These are phyloP conservation scores for Colletotrichum abscissum DNA, from an alignment of 2,329 filamentous ascomycete species.

Conservation along the genomic window DNA sequence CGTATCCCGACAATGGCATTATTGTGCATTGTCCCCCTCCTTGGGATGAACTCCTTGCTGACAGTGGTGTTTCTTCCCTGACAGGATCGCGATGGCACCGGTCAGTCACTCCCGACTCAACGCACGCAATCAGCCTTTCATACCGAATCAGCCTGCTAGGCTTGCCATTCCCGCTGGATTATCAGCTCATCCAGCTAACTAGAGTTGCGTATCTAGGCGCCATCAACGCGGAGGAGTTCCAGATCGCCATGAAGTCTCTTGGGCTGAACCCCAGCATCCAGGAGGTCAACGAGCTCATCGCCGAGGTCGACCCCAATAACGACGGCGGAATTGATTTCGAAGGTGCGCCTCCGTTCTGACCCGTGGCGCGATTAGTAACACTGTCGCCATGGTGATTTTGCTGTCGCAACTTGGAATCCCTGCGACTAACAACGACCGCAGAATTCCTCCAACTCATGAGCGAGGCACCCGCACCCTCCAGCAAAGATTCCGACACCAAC, in stretches of 20 bases:
- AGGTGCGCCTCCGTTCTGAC: conserved; percentile 6
- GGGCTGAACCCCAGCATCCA: conserved; percentile 36
- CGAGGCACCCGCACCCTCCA: conserved; percentile 33
- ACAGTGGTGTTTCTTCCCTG: conserved; percentile 13
- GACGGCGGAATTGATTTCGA: conserved; percentile 36
- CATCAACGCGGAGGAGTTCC: conserved; percentile 37
- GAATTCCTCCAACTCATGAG: conserved; percentile 38
- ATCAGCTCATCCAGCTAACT: conserved; percentile 9
- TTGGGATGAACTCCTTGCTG: conserved; percentile 33
- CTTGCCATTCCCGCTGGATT: not conserved
- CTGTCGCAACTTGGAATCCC: not conserved
- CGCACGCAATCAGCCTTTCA: not conserved
- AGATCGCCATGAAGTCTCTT: conserved; percentile 37
- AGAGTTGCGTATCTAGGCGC: conserved; percentile 17
- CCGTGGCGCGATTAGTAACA: not conserved
- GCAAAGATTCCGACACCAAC: conserved; percentile 32
- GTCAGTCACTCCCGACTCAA: conserved; percentile 22
- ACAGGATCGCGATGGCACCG: conserved; percentile 37
- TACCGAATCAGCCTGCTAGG: not conserved
- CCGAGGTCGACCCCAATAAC: conserved; percentile 36
- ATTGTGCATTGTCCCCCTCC: not conserved
- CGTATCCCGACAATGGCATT: not conserved
- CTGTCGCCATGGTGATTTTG: not conserved
- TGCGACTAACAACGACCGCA: not conserved
- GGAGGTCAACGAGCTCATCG: conserved; percentile 37